Evolutionary conservation across 2,329 filamentous ascomycete genomes (phyloP).

Genomic region (Trichoderma sp.): DNA sequence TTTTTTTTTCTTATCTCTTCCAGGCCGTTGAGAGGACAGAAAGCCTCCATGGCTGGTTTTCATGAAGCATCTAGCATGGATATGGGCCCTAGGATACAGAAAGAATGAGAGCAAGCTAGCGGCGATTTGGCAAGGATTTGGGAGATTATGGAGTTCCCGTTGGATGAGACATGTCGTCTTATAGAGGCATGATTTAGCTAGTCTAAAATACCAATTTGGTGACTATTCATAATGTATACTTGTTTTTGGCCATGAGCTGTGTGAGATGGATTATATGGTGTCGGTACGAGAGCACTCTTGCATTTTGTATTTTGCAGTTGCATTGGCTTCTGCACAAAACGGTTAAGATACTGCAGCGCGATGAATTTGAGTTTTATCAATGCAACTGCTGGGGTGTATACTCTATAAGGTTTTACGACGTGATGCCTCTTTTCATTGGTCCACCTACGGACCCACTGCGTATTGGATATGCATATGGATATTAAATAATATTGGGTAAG

Average conservation of each 20-base stretch:
- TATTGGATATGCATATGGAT: background rate
- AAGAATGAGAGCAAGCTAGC: background rate
- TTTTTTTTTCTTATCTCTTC: background rate
- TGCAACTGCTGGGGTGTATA: background rate
- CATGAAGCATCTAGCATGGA: slow-evolving; percentile 11
- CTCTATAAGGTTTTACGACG: background rate
- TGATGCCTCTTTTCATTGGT: background rate
- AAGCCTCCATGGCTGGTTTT: slow-evolving; percentile 9
- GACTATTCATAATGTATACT: background rate
- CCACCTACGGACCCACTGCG: background rate
- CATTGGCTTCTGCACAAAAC: background rate
- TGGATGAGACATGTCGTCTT: background rate
- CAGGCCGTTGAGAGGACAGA: slow-evolving; percentile 4
- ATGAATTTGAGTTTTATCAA: background rate
- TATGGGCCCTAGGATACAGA: background rate
- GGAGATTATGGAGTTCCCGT: background rate
- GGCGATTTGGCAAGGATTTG: background rate
- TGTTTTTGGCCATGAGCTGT: background rate
- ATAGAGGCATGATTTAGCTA: background rate
- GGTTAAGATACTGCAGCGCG: background rate
- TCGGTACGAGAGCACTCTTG: background rate
- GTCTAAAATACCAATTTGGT: slow-evolving; percentile 4
- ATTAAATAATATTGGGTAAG: background rate
- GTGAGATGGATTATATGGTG: background rate
- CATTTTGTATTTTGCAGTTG: too few species aligned